Evolutionary conservation across 2,329 filamentous ascomycete species (phyloP).

Genomic region (Sphaerulina musiva): DNA sequence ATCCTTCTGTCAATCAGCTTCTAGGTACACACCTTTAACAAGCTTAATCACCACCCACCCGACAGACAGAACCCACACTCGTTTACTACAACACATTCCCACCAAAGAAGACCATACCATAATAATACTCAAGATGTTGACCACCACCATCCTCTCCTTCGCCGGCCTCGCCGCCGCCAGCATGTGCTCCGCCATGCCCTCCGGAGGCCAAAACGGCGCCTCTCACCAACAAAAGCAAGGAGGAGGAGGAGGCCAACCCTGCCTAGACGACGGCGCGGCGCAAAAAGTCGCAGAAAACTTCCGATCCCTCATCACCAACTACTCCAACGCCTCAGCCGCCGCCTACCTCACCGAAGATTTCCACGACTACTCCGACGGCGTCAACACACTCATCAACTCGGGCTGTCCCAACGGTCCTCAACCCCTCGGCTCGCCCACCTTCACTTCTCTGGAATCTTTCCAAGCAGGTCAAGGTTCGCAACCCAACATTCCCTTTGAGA

Average conservation of each 20-base stretch:
- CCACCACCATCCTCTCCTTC: constrained; percentile 4
- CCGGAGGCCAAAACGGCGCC: no score
- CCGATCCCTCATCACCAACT: constrained; percentile 27
- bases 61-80: neutral
- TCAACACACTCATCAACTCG: constrained; percentile 30
- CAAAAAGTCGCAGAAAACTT: constrained; percentile 28
- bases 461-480: constrained; percentile 28
- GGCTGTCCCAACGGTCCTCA: constrained; percentile 22
- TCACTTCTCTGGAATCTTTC: constrained; percentile 26
- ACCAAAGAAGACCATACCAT: neutral
- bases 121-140: constrained; percentile 3
- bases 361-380: constrained; percentile 29
- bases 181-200: neutral
- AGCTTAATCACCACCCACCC: no score
- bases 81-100: neutral
- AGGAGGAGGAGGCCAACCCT: constrained; percentile 22
- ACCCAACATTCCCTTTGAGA: constrained; percentile 30
- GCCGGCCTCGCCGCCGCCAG: constrained; percentile 2
- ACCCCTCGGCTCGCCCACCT: constrained; percentile 25
- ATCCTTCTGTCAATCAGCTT: no score
- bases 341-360: constrained; percentile 24
- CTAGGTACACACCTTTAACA: no score
- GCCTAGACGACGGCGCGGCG: constrained; percentile 26
- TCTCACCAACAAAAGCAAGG: neutral
- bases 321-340: constrained; percentile 25